Conservation (phyloP, 2,329 filamentous ascomycete species). For the Talaromyces funiculosus region DNA sequence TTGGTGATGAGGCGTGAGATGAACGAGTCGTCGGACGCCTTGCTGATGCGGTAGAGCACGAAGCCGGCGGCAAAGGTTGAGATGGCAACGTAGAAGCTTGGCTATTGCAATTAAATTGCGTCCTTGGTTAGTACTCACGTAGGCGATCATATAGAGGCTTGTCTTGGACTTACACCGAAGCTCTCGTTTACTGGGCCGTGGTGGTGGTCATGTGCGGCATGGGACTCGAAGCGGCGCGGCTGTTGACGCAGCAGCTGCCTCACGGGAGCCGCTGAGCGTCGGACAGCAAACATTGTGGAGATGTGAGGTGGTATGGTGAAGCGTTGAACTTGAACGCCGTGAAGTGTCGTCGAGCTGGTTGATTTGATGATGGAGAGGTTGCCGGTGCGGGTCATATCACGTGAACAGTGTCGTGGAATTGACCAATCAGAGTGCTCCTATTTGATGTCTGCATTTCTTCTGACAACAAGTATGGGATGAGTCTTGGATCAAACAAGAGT, state of each 20-base stretch:
- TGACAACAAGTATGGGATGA: too few relatives aligned
- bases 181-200: conserved; percentile 42
- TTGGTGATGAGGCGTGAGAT: conserved; percentile 48
- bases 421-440: not conserved
- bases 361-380: conserved; percentile 4
- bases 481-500: not conserved
- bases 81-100: conserved; percentile 43
- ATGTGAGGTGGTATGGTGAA: conserved; percentile 20
- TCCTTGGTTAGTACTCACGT: not conserved
- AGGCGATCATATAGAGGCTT: not conserved
- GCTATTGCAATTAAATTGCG: conserved; percentile 26
- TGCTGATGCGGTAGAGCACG: conserved; percentile 38
- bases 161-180: conserved; percentile 38
- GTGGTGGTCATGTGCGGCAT: conserved; percentile 32
- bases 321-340: not conserved
- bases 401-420: not conserved
- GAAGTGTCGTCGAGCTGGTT: conserved; percentile 15
- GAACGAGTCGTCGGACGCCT: conserved; percentile 35
- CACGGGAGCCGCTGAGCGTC: conserved; percentile 34
- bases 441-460: not conserved
- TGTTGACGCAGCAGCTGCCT: conserved; percentile 34
- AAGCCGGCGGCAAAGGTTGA: conserved; percentile 39
- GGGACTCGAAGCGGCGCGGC: conserved; percentile 41
- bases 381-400: conserved; percentile 6
- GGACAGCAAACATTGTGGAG: conserved; percentile 37